Conservation (phyloP, 495 filamentous ascomycete genomes). For the Podospora didyma region DNA sequence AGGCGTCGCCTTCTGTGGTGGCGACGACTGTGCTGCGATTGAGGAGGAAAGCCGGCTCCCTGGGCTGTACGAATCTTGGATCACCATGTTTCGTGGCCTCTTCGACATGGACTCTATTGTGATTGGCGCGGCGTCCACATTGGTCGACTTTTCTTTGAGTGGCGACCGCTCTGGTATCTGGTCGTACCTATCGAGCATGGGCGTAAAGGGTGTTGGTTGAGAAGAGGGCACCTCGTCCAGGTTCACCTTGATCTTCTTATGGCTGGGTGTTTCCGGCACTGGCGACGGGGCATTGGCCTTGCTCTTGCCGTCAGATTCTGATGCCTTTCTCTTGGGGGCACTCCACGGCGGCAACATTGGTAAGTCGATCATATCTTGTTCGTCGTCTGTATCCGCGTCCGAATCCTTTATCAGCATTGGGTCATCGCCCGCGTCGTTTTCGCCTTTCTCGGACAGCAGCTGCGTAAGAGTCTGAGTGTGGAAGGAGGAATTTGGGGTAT, state of each 20-base stretch:
- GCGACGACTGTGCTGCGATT: conserved; percentile 1
- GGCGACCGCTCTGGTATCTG: conserved; percentile 27
- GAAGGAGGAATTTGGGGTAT: conserved; percentile 32
- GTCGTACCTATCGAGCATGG: conserved; percentile 28
- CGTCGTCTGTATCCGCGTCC: conserved; percentile 28
- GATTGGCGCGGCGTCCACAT: conserved; percentile 22
- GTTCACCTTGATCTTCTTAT: conserved; percentile 29
- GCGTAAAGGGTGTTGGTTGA: conserved; percentile 32
- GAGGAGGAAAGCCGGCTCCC: conserved; percentile 21
- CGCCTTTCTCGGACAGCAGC: conserved; percentile 26
- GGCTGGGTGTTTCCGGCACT: conserved; percentile 31
- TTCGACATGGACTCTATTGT: conserved; percentile 24
- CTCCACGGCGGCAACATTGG: not conserved
- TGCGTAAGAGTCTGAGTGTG: conserved; percentile 46
- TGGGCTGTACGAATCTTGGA: conserved; percentile 39
- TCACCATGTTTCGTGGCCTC: conserved; percentile 26
- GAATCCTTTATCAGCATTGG: conserved; percentile 33
- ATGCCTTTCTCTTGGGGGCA: not conserved
- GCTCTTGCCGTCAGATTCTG: not conserved
- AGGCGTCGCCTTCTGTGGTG: conserved; percentile 8
- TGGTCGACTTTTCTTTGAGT: conserved; percentile 35
- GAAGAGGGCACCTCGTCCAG: conserved; percentile 38
- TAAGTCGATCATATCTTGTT: conserved; percentile 5
- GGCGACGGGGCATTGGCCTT: not conserved
- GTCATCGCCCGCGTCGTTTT: conserved; percentile 8